phyloP scores from a whole-genome alignment of 192 early-diverging fungal genomes.

The Coemansia interrupta region DNA sequence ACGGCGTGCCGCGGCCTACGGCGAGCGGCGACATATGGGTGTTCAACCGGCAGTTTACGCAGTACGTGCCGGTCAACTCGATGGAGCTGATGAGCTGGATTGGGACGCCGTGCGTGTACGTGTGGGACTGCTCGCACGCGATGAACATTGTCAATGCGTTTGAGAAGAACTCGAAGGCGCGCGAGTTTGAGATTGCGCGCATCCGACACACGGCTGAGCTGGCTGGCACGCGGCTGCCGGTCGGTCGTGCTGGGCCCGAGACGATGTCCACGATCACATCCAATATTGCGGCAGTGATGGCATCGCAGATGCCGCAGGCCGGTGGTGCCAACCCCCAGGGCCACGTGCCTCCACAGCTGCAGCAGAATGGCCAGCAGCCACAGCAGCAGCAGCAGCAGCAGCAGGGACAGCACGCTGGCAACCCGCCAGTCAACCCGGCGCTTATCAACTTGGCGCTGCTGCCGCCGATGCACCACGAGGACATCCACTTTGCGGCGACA shows the following conservation, averaged over 20 bases:
- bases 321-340: background rate
- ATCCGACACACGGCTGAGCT: conserved; percentile 41
- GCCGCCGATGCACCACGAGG: conserved; percentile 58
- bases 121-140: conserved; percentile 94
- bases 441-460: conserved; percentile 45
- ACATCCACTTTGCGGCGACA: conserved; percentile 93
- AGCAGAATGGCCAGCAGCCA: conserved; percentile 19
- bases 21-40: conserved; percentile 96
- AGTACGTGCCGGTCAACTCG: conserved; percentile 94
- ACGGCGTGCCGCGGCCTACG: conserved; percentile 95
- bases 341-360: background rate
- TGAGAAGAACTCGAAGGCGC: conserved; percentile 81
- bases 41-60: conserved; percentile 95
- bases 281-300: conserved; percentile 20
- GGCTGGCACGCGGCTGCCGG: conserved; percentile 34
- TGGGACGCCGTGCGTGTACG: conserved; percentile 92
- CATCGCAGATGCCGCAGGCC: conserved; percentile 13
- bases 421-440: conserved; percentile 19
- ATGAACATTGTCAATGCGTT: conserved; percentile 88
- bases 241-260: conserved; percentile 13
- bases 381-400: conserved; percentile 12
- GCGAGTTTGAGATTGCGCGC: conserved; percentile 66
- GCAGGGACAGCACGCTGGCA: conserved; percentile 7
- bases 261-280: conserved; percentile 20
- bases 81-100: conserved; percentile 92